Conservation (phyloP, 345 rosid species). For the Salix caprea region DNA sequence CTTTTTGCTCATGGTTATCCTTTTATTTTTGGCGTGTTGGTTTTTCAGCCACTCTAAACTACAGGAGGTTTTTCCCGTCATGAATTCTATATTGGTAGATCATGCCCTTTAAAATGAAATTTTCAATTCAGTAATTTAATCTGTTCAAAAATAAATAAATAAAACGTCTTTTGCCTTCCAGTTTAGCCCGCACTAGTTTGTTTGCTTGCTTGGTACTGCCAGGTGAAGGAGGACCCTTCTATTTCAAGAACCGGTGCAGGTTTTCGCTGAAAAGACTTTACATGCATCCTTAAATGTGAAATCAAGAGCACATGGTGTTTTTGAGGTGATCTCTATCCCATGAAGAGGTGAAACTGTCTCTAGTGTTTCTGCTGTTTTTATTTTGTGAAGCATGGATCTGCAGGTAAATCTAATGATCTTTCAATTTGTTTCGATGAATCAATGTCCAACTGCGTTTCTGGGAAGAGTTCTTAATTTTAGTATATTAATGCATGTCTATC, state of each 20-base stretch:
- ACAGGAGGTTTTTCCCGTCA: too few species aligned
- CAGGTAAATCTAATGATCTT: slow-evolving; percentile 47
- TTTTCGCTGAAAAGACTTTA: slow-evolving; percentile 24
- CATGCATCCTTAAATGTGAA: slow-evolving; percentile 29
- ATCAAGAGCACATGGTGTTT: slow-evolving; percentile 30
- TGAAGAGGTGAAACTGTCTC: slow-evolving; percentile 25
- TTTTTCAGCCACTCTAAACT: too few species aligned
- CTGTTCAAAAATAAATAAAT: too few species aligned
- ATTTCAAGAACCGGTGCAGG: slow-evolving; percentile 11
- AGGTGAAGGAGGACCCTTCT: slow-evolving; percentile 39
- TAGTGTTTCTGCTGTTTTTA: slow-evolving; percentile 16
- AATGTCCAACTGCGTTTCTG: too few species aligned
- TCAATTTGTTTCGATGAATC: slow-evolving; percentile 68
- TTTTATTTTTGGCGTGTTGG: too few species aligned
- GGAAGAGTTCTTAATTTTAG: rapidly evolving
- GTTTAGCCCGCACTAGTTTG: too few species aligned
- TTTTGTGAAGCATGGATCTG: slow-evolving; percentile 29
- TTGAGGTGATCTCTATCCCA: slow-evolving; percentile 29
- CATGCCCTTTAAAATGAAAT: too few species aligned
- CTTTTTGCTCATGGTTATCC: too few species aligned
- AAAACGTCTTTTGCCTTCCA: too few species aligned
- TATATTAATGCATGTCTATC: too few species aligned
- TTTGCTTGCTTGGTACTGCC: slow-evolving; percentile 14
- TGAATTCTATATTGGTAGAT: too few species aligned
- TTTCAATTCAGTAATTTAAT: too few species aligned